phyloP scores from a whole-genome alignment of 2,329 filamentous ascomycete species.

The Colletotrichum melonis region DNA sequence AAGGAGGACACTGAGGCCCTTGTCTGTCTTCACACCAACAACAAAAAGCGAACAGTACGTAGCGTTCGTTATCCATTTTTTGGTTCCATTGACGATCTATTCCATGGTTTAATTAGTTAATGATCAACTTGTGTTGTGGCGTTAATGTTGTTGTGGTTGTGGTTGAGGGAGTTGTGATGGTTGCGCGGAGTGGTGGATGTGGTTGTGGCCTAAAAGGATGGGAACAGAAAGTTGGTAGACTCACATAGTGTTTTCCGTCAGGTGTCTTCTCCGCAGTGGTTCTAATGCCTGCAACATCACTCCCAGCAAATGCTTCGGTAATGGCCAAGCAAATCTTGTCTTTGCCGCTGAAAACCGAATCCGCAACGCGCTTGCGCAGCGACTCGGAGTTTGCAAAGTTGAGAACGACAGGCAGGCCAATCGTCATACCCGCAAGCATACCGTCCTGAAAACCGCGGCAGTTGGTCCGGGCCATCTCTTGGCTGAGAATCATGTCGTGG shows the following conservation, averaged over 20 bases:
- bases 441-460: conserved; percentile 87
- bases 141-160: background rate
- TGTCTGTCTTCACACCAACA: conserved; percentile 81
- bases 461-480: conserved; percentile 78
- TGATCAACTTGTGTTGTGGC: background rate
- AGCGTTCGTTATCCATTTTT: conserved; percentile 91
- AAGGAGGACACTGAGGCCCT: conserved; percentile 81
- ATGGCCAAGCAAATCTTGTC: conserved; percentile 92
- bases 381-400: conserved; percentile 79
- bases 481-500: conserved; percentile 81
- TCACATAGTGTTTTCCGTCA: conserved; percentile 78
- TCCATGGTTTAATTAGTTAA: background rate
- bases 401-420: conserved; percentile 81
- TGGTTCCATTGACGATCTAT: conserved; percentile 74
- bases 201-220: conserved; percentile 4
- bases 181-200: background rate
- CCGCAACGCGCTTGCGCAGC: conserved; percentile 74
- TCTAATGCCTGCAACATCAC: conserved; percentile 82
- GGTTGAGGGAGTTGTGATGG: background rate
- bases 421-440: conserved; percentile 88
- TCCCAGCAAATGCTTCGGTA: conserved; percentile 88
- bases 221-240: conserved; percentile 50
- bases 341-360: conserved; percentile 80
- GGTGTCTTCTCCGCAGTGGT: conserved; percentile 83
- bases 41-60: conserved; percentile 82